These are phyloP conservation scores for Aspergillus bertholletiae DNA, from an alignment of 495 filamentous ascomycete genomes.

Conservation along the genomic window DNA sequence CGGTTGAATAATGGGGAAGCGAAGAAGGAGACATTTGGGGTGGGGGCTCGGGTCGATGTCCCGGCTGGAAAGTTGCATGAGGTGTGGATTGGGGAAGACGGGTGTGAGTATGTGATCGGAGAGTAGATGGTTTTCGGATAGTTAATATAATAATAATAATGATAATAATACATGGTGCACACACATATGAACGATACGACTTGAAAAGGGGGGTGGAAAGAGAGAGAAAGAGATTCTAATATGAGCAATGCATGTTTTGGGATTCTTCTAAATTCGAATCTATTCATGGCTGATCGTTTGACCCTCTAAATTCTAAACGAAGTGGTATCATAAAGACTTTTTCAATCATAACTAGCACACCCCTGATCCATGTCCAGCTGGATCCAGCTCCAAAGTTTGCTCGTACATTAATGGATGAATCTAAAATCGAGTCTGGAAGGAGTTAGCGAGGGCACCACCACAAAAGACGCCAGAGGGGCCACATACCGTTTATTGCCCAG, in stretches of 20 bases:
- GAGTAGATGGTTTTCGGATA: conserved; percentile 43
- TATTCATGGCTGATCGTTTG: neutral
- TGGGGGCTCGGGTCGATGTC: conserved; percentile 72
- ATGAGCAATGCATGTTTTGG: no score
- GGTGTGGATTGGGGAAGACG: conserved; percentile 75
- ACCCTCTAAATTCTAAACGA: neutral
- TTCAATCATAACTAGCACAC: neutral
- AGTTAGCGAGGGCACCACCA: neutral
- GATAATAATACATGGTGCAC: neutral
- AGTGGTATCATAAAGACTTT: neutral
- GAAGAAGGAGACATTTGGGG: conserved; percentile 63
- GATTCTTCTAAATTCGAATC: no score
- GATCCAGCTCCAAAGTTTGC: neutral
- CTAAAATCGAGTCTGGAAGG: conserved; percentile 47
- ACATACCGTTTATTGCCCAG: conserved; percentile 65
- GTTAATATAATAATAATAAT: no score
- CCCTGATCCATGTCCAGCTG: conserved; percentile 3
- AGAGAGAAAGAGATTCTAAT: no score
- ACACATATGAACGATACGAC: neutral
- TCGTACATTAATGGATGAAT: conserved; percentile 41
- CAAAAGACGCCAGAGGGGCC: neutral
- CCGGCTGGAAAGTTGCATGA: conserved; percentile 69
- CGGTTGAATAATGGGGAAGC: conserved; percentile 30
- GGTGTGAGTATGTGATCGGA: conserved; percentile 85
- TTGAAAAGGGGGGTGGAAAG: no score